A percentile compares a stretch with the other conserved stretches of the same genome.
phyloP scores from a whole-genome alignment of 2,329 filamentous ascomycete genomes.

The Botrytis elliptica region DNA sequence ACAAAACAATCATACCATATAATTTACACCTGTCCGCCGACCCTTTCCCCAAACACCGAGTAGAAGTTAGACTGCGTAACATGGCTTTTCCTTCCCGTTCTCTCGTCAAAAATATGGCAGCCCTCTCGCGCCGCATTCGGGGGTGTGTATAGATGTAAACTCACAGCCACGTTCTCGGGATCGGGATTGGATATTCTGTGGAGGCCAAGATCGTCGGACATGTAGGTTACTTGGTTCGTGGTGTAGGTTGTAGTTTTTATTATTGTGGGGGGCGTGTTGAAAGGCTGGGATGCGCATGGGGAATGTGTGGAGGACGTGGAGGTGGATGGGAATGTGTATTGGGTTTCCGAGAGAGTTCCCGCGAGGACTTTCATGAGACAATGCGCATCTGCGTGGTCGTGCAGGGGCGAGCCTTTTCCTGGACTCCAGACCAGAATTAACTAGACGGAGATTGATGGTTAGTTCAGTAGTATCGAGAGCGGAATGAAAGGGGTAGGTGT shows the following conservation, averaged over 20 bases:
- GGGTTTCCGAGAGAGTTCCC: slow-evolving; percentile 76
- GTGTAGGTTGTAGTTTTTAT: slow-evolving; percentile 67
- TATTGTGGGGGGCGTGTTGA: slow-evolving; percentile 54
- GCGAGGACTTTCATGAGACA: slow-evolving; percentile 85
- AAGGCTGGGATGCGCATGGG: slow-evolving; percentile 60
- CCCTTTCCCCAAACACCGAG: slow-evolving; percentile 55
- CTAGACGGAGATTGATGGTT: slow-evolving; percentile 47
- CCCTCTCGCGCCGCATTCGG: slow-evolving; percentile 83
- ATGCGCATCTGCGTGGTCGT: slow-evolving; percentile 85
- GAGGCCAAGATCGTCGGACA: slow-evolving; percentile 85
- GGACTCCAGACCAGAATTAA: slow-evolving; percentile 92
- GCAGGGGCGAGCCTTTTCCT: slow-evolving; percentile 77
- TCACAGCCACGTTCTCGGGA: slow-evolving; percentile 71
- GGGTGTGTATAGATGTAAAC: slow-evolving; percentile 83
- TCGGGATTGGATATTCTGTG: slow-evolving; percentile 79
- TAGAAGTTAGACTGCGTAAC: slow-evolving; percentile 70
- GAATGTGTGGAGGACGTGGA: background rate
- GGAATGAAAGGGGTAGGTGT: background rate
- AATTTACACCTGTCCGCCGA: background rate
- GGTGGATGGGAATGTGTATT: slow-evolving; percentile 51
- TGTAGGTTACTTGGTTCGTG: slow-evolving; percentile 79
- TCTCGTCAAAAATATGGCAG: slow-evolving; percentile 76
- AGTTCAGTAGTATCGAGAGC: background rate
- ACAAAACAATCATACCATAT: background rate
- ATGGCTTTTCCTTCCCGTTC: slow-evolving; percentile 71